A percentile compares a stretch with the other conserved stretches of the same genome.
These are phyloP conservation scores for Globisporangium emineosum DNA, from an alignment of 352 stramenopile species.

Conservation along the genomic window DNA sequence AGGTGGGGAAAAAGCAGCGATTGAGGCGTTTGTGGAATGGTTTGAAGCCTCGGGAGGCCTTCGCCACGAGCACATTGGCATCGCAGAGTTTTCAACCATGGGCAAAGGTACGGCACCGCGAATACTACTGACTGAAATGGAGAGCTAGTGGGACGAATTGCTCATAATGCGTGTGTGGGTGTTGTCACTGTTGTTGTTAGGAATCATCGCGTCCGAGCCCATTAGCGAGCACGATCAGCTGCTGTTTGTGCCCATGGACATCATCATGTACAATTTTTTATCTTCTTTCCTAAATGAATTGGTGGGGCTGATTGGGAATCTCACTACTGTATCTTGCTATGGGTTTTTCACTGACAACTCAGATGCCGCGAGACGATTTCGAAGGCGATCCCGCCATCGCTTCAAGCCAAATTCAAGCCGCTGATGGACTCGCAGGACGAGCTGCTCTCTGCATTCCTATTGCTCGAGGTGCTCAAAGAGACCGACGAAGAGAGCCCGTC, in stretches of 20 bases:
- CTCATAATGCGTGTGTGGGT: no score
- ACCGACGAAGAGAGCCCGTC: slow-evolving; percentile 21
- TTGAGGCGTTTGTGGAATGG: slow-evolving; percentile 38
- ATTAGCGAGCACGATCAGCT: slow-evolving; percentile 32
- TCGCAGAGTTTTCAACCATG: slow-evolving; percentile 34
- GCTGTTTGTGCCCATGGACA: slow-evolving; percentile 37
- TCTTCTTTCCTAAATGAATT: no score
- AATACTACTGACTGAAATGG: no score
- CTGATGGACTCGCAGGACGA: slow-evolving; percentile 40
- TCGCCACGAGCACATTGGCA: slow-evolving; percentile 19
- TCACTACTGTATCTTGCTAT: no score
- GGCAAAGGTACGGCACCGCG: slow-evolving; percentile 32
- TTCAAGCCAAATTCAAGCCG: slow-evolving; percentile 36
- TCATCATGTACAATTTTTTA: slow-evolving; percentile 36
- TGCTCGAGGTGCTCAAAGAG: slow-evolving; percentile 46
- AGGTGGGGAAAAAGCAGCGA: background rate
- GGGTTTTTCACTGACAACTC: background rate
- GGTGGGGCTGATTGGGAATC: background rate
- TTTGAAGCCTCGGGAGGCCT: slow-evolving; percentile 33
- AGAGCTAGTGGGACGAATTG: no score
- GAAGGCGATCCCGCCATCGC: slow-evolving; percentile 18
- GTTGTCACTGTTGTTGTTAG: slow-evolving; percentile 11
- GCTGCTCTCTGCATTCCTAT: slow-evolving; percentile 58
- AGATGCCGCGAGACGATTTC: slow-evolving; percentile 42
- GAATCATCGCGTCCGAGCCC: slow-evolving; percentile 24